phyloP scores from a whole-genome alignment of 78 protist species.

The Dictyostelium capitatum region DNA sequence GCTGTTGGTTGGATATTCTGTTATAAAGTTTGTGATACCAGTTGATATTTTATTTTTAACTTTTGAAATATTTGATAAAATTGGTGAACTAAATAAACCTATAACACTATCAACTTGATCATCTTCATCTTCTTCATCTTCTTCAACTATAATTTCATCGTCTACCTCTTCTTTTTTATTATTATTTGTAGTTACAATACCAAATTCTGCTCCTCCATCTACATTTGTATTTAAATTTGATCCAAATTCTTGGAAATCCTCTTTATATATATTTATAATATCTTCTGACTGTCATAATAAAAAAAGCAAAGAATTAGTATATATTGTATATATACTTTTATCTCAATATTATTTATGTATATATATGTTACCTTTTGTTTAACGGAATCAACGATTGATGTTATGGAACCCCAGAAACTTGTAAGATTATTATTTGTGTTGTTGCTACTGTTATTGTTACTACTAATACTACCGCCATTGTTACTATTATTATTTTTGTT shows the following conservation, averaged over 20 bases:
- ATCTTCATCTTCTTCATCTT: background rate
- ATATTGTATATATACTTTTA: too few relatives aligned
- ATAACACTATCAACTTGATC: background rate
- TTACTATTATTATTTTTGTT: too few relatives aligned
- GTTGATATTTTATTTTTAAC: slow-evolving; percentile 15
- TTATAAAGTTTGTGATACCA: slow-evolving; percentile 1
- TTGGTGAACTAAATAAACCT: background rate
- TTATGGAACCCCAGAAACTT: too few relatives aligned
- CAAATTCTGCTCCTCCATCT: too few relatives aligned
- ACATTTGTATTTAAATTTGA: background rate
- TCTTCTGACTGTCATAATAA: slow-evolving; percentile 6
- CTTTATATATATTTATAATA: slow-evolving; percentile 54
- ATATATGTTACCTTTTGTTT: too few relatives aligned
- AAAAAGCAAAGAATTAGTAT: too few relatives aligned
- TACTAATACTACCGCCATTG: too few relatives aligned
- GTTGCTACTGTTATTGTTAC: too few relatives aligned
- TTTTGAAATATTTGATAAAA: background rate
- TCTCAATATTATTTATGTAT: too few relatives aligned
- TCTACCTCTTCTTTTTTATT: background rate
- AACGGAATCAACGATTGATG: too few relatives aligned
- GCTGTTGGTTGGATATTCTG: slow-evolving; percentile 24
- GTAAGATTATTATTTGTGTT: too few relatives aligned
- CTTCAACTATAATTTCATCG: background rate
- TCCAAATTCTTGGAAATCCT: slow-evolving; percentile 16
- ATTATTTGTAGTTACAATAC: background rate